Percentiles rank a stretch among this genome's conserved stretches.
Evolutionary conservation across 164 flowering plant genomes (phyloP).

Genomic region (Santalum album): DNA sequence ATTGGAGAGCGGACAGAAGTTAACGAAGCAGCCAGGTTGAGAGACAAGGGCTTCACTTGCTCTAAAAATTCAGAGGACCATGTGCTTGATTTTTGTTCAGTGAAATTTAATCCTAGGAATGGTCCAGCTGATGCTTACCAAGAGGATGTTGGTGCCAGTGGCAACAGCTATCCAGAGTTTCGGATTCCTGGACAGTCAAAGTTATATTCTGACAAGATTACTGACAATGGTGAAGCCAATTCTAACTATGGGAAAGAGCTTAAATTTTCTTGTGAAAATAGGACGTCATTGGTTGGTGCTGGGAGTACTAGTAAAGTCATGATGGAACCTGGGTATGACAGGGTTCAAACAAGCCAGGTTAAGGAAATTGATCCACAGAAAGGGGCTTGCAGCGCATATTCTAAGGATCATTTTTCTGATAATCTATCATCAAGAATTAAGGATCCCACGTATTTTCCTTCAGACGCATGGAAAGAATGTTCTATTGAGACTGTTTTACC

Average conservation of each 20-base stretch:
- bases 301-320: slow-evolving; percentile 37
- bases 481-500: slow-evolving; percentile 70
- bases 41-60: slow-evolving; percentile 34
- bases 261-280: slow-evolving; percentile 32
- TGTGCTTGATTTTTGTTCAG: slow-evolving; percentile 44
- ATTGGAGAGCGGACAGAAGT: slow-evolving; percentile 23
- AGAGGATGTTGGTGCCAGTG: slow-evolving; percentile 19
- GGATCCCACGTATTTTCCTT: slow-evolving; percentile 21
- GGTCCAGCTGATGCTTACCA: slow-evolving; percentile 25
- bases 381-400: slow-evolving; percentile 10
- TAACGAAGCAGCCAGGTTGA: slow-evolving; percentile 23
- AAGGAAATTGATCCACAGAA: slow-evolving; percentile 33
- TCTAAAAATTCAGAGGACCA: slow-evolving; percentile 37
- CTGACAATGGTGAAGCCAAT: slow-evolving; percentile 17
- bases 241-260: slow-evolving; percentile 30
- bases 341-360: slow-evolving; percentile 18
- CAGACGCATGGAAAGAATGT: slow-evolving; percentile 58
- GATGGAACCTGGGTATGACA: slow-evolving; percentile 32
- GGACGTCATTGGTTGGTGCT: slow-evolving; percentile 32
- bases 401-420: slow-evolving; percentile 30
- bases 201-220: slow-evolving; percentile 13
- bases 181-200: slow-evolving; percentile 29
- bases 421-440: slow-evolving; percentile 29
- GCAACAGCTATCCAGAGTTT: slow-evolving; percentile 22
- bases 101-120: slow-evolving; percentile 34